Base-by-base conservation (phyloP, 2,329 filamentous ascomycete species). In the Penicillium sumatraense region DNA sequence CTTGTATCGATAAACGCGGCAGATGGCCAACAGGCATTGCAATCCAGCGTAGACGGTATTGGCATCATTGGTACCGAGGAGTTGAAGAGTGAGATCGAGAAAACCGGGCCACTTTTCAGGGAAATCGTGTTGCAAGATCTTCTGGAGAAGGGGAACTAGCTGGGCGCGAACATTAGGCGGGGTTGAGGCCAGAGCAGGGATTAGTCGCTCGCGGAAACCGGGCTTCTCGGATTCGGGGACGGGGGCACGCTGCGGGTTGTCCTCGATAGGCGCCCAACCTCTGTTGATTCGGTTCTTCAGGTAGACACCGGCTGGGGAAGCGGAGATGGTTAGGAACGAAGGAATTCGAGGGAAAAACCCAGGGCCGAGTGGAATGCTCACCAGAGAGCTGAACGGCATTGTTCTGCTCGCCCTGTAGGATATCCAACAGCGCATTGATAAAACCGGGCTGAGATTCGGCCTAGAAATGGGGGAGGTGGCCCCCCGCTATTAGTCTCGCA, bases 271-370 rank as follows among this genome's bases (percentile, higher is more conserved):
- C 53, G 88, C 84, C 95, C 95, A 99, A 68, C 91, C 92, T 72
- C 93, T 89, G 75, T 90, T 93, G 74, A 98, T 89, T 72, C 93
- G 89, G 79, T 99, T 98, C 81, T 99, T 99, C 74, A 98, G 86
- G 79, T 98, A 99, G 67, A 99, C 91, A 71, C 93, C 93, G 70
- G 92, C 93, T 97, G 75, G 49, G 29, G 49, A 47, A 57, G 45
- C 58, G 66, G 57, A 59, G 65, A 62, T 44, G 59, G 45, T 54
- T 51, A 63, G 51, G 20, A 20, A 52, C 35, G 18, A 33, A 53
- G 18, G 42, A 21, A 29, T 53, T 35, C 41, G 13, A 38, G 29
- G 46, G 31, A 11, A 44, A 42, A 57, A 51, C 13, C n/a, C 26
- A 49, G 45, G 26, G 46, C 21, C 31, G 18, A 46, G 35, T 16